A percentile compares a stretch with the other conserved stretches of the same genome.
Evolutionary conservation across 2,329 filamentous ascomycete species (phyloP).

Genomic region (Cladosporium halotolerans): DNA sequence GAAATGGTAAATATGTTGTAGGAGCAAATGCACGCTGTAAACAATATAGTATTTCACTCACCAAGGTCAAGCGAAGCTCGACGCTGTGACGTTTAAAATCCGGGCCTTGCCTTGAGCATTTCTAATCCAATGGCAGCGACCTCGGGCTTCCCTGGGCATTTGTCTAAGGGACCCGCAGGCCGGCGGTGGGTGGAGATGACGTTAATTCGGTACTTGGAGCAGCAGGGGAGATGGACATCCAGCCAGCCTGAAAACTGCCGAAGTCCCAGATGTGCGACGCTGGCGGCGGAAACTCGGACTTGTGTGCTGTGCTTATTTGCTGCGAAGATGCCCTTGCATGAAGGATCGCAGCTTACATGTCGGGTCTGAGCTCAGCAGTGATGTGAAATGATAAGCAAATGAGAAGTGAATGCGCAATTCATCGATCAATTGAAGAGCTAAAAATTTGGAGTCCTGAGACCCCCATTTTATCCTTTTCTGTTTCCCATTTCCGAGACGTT

Average conservation of each 20-base stretch:
- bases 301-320: too few relatives aligned
- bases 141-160: neutral
- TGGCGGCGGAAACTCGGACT: too few relatives aligned
- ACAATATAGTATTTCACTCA: neutral
- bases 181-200: neutral
- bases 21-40: neutral
- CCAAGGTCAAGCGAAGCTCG: neutral
- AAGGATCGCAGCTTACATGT: too few relatives aligned
- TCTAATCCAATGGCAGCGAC: conserved; percentile 1
- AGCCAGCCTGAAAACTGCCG: too few relatives aligned
- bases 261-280: too few relatives aligned
- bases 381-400: too few relatives aligned
- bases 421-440: too few relatives aligned
- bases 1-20: neutral
- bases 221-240: too few relatives aligned
- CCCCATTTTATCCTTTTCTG: neutral
- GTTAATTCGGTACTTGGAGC: neutral
- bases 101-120: neutral
- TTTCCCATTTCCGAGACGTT: neutral
- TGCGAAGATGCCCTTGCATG: too few relatives aligned
- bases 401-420: too few relatives aligned
- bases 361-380: too few relatives aligned
- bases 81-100: neutral
- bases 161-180: neutral
- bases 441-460: neutral